phyloP scores from a whole-genome alignment of 176 grass and related monocot genomes.

The Pharus latifolius region DNA sequence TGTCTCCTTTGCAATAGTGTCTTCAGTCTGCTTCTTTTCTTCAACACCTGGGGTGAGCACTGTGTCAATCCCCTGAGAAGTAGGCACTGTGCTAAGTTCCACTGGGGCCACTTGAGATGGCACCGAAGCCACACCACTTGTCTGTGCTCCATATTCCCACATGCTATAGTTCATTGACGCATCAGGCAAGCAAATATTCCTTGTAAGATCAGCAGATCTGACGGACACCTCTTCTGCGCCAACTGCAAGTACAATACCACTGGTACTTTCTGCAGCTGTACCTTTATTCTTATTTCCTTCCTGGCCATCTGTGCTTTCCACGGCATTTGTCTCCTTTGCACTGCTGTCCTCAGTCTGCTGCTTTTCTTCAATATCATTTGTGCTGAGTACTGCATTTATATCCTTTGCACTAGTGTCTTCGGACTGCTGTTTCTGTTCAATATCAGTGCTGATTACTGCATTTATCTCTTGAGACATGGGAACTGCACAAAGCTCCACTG shows the following conservation, averaged over 20 bases:
- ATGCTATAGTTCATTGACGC: not conserved
- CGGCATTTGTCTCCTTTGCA: not conserved
- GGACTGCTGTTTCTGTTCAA: slow-evolving; percentile 2
- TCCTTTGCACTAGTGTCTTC: not conserved
- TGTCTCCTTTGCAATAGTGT: not conserved
- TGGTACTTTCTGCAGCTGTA: not conserved
- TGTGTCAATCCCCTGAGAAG: not conserved
- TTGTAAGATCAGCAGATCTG: not conserved
- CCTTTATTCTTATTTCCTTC: slow-evolving; percentile 24
- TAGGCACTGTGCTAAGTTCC: not conserved
- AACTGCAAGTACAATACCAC: not conserved
- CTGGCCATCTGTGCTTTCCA: not conserved
- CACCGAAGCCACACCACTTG: not conserved
- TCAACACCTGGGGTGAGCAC: not conserved
- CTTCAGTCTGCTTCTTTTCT: not conserved
- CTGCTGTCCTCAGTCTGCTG: not conserved
- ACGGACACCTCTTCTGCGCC: not conserved
- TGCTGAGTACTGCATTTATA: not conserved
- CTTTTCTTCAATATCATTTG: not conserved
- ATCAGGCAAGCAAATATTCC: slow-evolving; percentile 4
- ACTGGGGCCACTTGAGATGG: not conserved
- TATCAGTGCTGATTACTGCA: too few relatives aligned
- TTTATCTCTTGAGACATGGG: too few relatives aligned
- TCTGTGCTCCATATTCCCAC: not conserved
- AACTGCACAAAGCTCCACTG: too few relatives aligned